A percentile compares a stretch with the other conserved stretches of the same genome.
Conservation (phyloP, 75 land plant species). For the Adiantum capillusveneris region DNA sequence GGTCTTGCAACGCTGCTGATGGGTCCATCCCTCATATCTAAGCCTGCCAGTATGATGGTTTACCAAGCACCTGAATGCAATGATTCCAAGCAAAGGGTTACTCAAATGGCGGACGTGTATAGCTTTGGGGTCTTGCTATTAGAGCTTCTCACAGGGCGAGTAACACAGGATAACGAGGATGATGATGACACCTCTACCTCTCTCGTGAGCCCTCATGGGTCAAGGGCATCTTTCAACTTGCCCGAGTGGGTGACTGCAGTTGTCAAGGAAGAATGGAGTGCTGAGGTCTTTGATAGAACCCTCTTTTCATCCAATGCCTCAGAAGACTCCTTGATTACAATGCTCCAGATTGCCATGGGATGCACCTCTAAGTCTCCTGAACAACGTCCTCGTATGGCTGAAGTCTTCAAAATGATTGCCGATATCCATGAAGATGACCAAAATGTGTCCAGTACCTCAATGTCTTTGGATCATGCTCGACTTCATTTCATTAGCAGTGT, state of each 20-base stretch:
- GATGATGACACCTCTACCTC: constrained; percentile 17
- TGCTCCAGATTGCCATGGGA: constrained; percentile 52
- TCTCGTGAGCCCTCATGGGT: no score
- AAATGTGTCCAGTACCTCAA: no score
- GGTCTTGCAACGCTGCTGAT: constrained; percentile 29
- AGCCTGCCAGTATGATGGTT: constrained; percentile 19
- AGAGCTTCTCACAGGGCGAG: constrained; percentile 54
- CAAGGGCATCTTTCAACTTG: constrained; percentile 37
- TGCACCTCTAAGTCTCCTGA: constrained; percentile 41
- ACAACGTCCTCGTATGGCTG: constrained; percentile 48
- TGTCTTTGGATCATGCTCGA: no score
- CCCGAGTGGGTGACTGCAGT: constrained; percentile 45
- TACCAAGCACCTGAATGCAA: constrained; percentile 47
- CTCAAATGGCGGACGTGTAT: constrained; percentile 53
- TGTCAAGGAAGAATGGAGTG: constrained; percentile 48
- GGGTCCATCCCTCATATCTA: background rate
- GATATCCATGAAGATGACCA: no score
- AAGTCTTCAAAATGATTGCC: constrained; percentile 44
- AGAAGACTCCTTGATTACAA: constrained; percentile 48
- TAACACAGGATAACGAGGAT: constrained; percentile 31
- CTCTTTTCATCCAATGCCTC: constrained; percentile 39
- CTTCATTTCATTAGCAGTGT: no score
- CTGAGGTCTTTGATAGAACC: constrained; percentile 56
- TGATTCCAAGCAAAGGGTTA: constrained; percentile 20
- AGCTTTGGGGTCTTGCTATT: constrained; percentile 52